These are phyloP conservation scores for Tuber umbilicatum DNA, from an alignment of 495 filamentous ascomycete genomes.

Conservation along the genomic window DNA sequence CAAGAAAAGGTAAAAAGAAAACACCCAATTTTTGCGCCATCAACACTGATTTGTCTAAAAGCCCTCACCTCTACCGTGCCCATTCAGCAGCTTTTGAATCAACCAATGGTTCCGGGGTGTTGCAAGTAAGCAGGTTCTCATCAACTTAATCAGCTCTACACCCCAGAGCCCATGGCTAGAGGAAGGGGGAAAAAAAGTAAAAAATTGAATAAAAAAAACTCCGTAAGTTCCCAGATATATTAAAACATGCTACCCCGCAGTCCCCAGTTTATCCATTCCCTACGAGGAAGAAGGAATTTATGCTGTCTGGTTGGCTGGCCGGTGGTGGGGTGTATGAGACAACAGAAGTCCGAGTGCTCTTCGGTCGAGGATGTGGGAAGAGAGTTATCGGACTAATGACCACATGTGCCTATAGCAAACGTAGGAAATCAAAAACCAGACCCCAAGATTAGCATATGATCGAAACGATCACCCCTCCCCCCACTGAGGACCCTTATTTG, in stretches of 20 bases:
- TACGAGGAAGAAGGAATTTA: background rate
- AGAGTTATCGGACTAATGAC: background rate
- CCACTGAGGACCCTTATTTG: background rate
- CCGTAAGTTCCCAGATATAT: background rate
- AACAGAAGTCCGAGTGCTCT: background rate
- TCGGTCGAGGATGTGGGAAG: background rate
- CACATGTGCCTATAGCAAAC: background rate
- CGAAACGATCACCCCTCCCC: background rate
- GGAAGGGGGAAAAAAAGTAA: background rate
- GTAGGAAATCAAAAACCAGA: background rate
- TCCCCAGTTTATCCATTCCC: background rate
- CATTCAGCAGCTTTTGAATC: background rate
- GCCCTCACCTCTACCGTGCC: background rate
- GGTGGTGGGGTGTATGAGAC: background rate
- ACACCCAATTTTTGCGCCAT: slow-evolving; percentile 33
- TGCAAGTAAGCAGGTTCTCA: background rate
- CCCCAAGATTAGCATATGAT: background rate
- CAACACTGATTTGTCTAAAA: slow-evolving; percentile 11
- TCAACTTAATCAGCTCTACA: background rate
- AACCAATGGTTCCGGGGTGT: background rate
- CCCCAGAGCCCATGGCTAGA: background rate
- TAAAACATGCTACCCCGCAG: background rate
- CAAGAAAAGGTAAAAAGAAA: slow-evolving; percentile 30
- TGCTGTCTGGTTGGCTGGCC: background rate
- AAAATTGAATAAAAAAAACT: background rate